Evolutionary conservation across 768 basidiomycete species (phyloP), one percentile per base, ranked within the genome.

Genomic region (Leucocoprinus sp.): DNA sequence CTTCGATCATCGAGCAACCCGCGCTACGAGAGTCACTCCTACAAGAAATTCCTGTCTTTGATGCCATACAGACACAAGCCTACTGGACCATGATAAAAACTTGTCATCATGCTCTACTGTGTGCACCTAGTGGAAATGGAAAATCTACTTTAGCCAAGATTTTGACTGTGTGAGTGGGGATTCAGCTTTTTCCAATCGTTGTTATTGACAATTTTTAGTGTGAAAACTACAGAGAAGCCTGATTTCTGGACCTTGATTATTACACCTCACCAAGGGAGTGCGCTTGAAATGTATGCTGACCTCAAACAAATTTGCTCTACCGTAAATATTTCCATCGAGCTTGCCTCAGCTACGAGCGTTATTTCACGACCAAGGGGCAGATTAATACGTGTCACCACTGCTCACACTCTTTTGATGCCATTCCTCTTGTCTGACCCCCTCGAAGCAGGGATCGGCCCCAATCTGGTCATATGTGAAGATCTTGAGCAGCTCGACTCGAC

Each of bases 1-100:
- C 76, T 19, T 72, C 74, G 12, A 67, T 70, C 5, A 57, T 88
- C 11, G 69, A 69, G 37, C 64, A 78, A 48, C 60, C 67, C 0
- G 48, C 57, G 1, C 58, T 86, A 3, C 67, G 72, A 53, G 61
- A 67, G 15, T 48, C 71, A 1, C 72, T 83, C 52, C 60, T 69
- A 11, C 56, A 62, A 2, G 69, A 64, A 35, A 50, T 84, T 21
- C 67, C 64, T 18, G 70, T 73, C 23, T 72, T 98, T 59, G 96
- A 92, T 55, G 77, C 81, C 1, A 79, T 96, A 1, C 96, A 99
- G 58, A 89, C 86, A 0, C 95, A 98, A 52, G 68, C 76, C 5
- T 88, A 87, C 60, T 98, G 95, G 90, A 78, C 80, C 31, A 54
- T 87, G 12, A 64, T 82, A 42, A 77, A 82, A 55, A 84, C 88